phyloP scores from a whole-genome alignment of 2,329 filamentous ascomycete genomes.

The Tolypocladium paradoxum region DNA sequence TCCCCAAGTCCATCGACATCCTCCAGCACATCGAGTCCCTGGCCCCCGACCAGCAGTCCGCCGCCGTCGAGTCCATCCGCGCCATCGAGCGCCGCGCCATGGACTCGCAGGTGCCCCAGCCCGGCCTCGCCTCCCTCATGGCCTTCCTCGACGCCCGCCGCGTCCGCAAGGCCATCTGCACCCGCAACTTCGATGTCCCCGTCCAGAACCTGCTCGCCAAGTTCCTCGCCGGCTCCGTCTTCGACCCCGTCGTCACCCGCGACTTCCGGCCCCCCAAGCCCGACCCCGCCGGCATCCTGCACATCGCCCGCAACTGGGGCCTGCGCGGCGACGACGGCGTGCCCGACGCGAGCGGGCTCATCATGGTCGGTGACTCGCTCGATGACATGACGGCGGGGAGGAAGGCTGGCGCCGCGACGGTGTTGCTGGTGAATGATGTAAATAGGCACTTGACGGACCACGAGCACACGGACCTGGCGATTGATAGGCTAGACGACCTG shows the following conservation, averaged over 20 bases:
- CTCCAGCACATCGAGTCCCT: slow-evolving; percentile 77
- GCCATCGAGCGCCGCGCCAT: slow-evolving; percentile 74
- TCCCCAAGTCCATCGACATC: slow-evolving; percentile 67
- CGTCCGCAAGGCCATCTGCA: slow-evolving; percentile 78
- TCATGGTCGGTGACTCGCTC: slow-evolving; percentile 69
- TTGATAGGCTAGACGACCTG: slow-evolving; percentile 64
- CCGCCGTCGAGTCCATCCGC: slow-evolving; percentile 64
- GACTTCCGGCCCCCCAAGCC: slow-evolving; percentile 80
- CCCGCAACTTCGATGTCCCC: slow-evolving; percentile 80
- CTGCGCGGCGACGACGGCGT: slow-evolving; percentile 25
- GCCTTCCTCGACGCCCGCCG: slow-evolving; percentile 59
- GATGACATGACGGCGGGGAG: slow-evolving; percentile 90
- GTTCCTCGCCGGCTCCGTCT: slow-evolving; percentile 58
- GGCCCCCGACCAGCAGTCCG: slow-evolving; percentile 44
- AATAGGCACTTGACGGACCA: slow-evolving; percentile 61
- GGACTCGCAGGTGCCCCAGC: slow-evolving; percentile 68
- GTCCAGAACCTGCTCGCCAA: slow-evolving; percentile 64
- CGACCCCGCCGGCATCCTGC: slow-evolving; percentile 74
- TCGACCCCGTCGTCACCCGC: slow-evolving; percentile 72
- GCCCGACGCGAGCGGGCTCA: slow-evolving; percentile 35
- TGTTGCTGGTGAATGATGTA: slow-evolving; percentile 77
- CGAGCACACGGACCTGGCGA: slow-evolving; percentile 65
- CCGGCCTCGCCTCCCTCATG: slow-evolving; percentile 71
- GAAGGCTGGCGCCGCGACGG: slow-evolving; percentile 75
- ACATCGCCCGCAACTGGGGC: slow-evolving; percentile 72